Percentiles rank a stretch among this genome's conserved stretches.
Conservation (phyloP, 345 rosid species). For the Bruguiera parviflora region DNA sequence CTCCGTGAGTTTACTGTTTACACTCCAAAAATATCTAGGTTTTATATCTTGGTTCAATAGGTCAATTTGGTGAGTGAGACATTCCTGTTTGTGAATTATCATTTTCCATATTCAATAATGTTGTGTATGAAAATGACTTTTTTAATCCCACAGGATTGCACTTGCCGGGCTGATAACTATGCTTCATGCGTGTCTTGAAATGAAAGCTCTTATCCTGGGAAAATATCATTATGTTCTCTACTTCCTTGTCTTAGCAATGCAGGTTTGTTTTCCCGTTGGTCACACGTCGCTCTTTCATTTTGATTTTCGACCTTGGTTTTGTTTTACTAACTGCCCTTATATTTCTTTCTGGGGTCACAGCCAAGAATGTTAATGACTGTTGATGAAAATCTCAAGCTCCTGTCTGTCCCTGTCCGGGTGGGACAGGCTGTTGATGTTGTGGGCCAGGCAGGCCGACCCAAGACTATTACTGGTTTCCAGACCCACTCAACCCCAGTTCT, state of each 20-base stretch:
- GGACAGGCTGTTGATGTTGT: slow-evolving; percentile 98
- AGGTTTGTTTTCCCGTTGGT: slow-evolving; percentile 42
- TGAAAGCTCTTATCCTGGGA: slow-evolving; percentile 74
- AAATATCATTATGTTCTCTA: slow-evolving; percentile 88
- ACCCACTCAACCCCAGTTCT: slow-evolving; percentile 95
- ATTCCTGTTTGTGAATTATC: neutral
- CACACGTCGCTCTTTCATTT: neutral
- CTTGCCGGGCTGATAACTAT: slow-evolving; percentile 82
- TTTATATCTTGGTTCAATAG: neutral
- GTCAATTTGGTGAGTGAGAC: too few species aligned
- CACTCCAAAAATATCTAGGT: neutral
- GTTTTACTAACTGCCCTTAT: neutral
- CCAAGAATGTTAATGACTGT: slow-evolving; percentile 94
- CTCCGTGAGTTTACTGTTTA: slow-evolving; percentile 57
- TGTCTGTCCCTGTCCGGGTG: slow-evolving; percentile 82
- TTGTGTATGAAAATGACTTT: neutral
- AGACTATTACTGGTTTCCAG: slow-evolving; percentile 94
- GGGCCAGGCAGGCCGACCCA: slow-evolving; percentile 95
- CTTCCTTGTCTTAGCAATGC: slow-evolving; percentile 92
- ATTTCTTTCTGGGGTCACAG: slow-evolving; percentile 31
- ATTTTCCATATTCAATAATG: neutral
- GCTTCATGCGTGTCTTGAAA: slow-evolving; percentile 88
- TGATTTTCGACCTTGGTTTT: neutral
- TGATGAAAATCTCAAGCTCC: slow-evolving; percentile 74
- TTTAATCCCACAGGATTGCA: slow-evolving; percentile 49